Percentiles rank a stretch among this genome's conserved stretches.
Conservation (phyloP, 2,329 filamentous ascomycete species). For the Alternaria brassicicola region DNA sequence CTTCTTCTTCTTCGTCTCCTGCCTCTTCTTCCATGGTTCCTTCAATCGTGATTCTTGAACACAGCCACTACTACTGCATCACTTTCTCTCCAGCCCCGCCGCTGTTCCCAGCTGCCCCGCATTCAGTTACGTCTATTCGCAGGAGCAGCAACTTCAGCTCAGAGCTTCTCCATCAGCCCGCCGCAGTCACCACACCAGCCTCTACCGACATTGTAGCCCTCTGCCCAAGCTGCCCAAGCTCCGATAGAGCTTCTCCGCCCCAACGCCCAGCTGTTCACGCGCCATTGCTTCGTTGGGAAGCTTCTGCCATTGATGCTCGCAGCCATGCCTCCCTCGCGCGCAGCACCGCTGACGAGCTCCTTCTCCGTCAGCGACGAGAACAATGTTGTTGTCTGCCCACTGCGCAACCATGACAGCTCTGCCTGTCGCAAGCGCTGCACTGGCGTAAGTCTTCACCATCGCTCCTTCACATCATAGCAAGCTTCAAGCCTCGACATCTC, state of each 20-base stretch:
- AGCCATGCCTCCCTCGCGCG: slow-evolving; percentile 81
- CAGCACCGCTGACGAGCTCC: slow-evolving; percentile 82
- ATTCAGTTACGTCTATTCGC: slow-evolving; percentile 15
- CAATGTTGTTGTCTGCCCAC: slow-evolving; percentile 95
- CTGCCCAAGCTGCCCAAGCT: slow-evolving; percentile 10
- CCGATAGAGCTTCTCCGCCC: neutral
- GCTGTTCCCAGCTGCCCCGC: slow-evolving; percentile 15
- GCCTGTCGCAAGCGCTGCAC: slow-evolving; percentile 97
- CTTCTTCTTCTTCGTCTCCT: no score
- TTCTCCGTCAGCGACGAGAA: slow-evolving; percentile 91
- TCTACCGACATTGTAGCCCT: slow-evolving; percentile 1
- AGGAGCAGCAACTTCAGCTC: slow-evolving; percentile 15
- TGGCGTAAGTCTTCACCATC: slow-evolving; percentile 74
- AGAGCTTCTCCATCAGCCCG: slow-evolving; percentile 5
- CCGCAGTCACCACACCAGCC: slow-evolving; percentile 7
- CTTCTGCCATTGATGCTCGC: slow-evolving; percentile 49
- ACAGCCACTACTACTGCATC: slow-evolving; percentile 11
- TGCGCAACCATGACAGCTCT: slow-evolving; percentile 94
- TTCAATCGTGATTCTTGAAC: slow-evolving; percentile 2
- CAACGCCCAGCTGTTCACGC: slow-evolving; percentile 4
- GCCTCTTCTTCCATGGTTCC: slow-evolving; percentile 1
- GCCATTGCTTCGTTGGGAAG: slow-evolving; percentile 13
- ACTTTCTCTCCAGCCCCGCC: slow-evolving; percentile 11
- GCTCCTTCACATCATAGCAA: slow-evolving; percentile 10
- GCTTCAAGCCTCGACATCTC: slow-evolving; percentile 6